These are phyloP conservation scores for Aulographum hederae DNA, from an alignment of 2,329 filamentous ascomycete species.

Conservation along the genomic window DNA sequence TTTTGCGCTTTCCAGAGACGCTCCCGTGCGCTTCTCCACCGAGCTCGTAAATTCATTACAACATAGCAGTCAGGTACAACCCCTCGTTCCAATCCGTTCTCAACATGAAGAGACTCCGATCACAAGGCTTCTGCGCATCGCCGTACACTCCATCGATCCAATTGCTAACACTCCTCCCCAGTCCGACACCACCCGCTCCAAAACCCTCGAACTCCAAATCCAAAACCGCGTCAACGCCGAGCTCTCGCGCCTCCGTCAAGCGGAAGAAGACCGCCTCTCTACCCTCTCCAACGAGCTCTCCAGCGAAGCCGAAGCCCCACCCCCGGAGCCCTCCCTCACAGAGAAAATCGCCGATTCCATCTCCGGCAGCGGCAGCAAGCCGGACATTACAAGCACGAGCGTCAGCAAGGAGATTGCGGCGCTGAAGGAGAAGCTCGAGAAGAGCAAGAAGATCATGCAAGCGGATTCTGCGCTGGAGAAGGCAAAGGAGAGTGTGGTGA, in stretches of 20 bases:
- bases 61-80: constrained; percentile 60
- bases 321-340: constrained; percentile 12
- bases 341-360: constrained; percentile 7
- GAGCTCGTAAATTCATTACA: constrained; percentile 70
- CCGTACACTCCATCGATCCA: no score
- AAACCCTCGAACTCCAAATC: constrained; percentile 69
- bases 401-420: constrained; percentile 39
- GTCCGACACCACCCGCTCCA: constrained; percentile 77
- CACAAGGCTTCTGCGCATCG: background rate
- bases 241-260: constrained; percentile 58
- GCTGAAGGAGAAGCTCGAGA: constrained; percentile 29
- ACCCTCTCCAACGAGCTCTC: constrained; percentile 48
- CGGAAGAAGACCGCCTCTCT: constrained; percentile 50
- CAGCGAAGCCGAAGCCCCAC: constrained; percentile 21
- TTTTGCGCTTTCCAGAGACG: constrained; percentile 25
- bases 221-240: constrained; percentile 74
- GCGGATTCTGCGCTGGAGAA: constrained; percentile 54
- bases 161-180: constrained; percentile 19
- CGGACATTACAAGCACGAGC: constrained; percentile 30
- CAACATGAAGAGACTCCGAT: background rate
- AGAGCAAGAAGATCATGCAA: constrained; percentile 39
- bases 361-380: constrained; percentile 22
- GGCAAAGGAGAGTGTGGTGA: constrained; percentile 58
- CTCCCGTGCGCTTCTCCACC: constrained; percentile 56
- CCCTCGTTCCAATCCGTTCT: background rate